These are phyloP conservation scores for Buddleja alternifolia DNA, from an alignment of 257 asterid species.

Conservation along the genomic window DNA sequence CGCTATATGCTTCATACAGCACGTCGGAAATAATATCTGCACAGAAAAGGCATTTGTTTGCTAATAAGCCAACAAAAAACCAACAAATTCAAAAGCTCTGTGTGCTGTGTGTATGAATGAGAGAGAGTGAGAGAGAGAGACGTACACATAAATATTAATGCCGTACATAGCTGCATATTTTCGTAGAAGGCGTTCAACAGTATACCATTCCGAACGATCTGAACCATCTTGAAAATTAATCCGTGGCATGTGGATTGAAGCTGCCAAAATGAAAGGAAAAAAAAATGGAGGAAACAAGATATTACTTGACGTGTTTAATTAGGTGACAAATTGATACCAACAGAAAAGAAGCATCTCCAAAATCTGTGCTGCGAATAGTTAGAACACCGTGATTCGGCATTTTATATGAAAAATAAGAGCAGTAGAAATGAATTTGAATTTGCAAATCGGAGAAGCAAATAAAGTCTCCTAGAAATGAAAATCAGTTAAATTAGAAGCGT, in stretches of 20 bases:
- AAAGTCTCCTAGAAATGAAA: neutral
- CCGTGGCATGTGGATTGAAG: slow-evolving; percentile 95
- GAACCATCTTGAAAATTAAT: slow-evolving; percentile 76
- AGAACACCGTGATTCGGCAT: neutral
- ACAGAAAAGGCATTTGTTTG: slow-evolving; percentile 14
- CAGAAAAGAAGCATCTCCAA: neutral
- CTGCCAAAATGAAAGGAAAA: slow-evolving; percentile 39
- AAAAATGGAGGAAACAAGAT: too few relatives aligned
- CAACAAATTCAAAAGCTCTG: too few relatives aligned
- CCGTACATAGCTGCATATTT: slow-evolving; percentile 75
- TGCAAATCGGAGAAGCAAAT: too few relatives aligned
- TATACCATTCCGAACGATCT: slow-evolving; percentile 90
- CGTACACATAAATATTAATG: slow-evolving; percentile 74
- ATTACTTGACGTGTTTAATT: neutral
- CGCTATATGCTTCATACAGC: slow-evolving; percentile 36
- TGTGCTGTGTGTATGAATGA: neutral
- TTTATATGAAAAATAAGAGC: too few relatives aligned
- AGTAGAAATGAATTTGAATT: too few relatives aligned
- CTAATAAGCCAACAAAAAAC: too few relatives aligned
- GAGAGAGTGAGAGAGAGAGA: slow-evolving; percentile 31
- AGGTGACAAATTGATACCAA: slow-evolving; percentile 10
- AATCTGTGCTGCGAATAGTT: neutral
- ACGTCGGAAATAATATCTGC: slow-evolving; percentile 83
- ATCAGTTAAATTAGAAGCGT: slow-evolving; percentile 18
- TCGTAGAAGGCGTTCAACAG: slow-evolving; percentile 85